These are phyloP conservation scores for Neltuma alba DNA, from an alignment of 306 rosid species.

Conservation along the genomic window DNA sequence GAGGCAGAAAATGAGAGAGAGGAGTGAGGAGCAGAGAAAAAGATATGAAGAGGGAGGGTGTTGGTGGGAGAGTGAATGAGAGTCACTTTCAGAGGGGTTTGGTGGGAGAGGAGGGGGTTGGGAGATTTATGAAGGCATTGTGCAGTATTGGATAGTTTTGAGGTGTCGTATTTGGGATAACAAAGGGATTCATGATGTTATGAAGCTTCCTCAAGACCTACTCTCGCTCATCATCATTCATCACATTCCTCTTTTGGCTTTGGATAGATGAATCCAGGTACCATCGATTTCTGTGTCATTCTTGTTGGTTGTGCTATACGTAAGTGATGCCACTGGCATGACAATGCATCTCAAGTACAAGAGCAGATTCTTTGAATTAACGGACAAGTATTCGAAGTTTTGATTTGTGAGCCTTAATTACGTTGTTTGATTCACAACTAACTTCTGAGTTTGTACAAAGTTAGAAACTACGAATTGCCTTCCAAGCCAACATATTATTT, in stretches of 20 bases:
- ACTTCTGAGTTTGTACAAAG: not conserved
- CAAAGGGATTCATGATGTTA: constrained; percentile 34
- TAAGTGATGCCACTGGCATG: not conserved
- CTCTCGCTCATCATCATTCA: not conserved
- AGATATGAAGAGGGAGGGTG: not conserved
- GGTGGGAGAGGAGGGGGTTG: too few relatives aligned
- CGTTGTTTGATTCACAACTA: constrained; percentile 25
- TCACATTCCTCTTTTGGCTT: not conserved
- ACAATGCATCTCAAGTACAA: too few relatives aligned
- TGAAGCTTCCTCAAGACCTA: not conserved
- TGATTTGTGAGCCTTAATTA: constrained; percentile 1
- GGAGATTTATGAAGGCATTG: too few relatives aligned
- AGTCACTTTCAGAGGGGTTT: too few relatives aligned
- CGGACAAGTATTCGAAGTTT: too few relatives aligned
- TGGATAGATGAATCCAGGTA: not conserved
- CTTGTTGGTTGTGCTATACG: not conserved
- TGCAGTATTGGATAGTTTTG: too few relatives aligned
- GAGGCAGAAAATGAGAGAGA: too few relatives aligned
- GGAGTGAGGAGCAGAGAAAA: not conserved
- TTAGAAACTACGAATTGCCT: not conserved
- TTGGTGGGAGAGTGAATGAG: not conserved
- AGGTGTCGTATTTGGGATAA: too few relatives aligned
- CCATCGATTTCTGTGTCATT: not conserved
- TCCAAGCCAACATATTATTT: constrained; percentile 1
- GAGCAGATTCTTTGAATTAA: too few relatives aligned